A percentile compares a stretch with the other conserved stretches of the same genome.
Evolutionary conservation across 176 grass and related monocot species (phyloP).

Genomic region (Luzula sylvatica): DNA sequence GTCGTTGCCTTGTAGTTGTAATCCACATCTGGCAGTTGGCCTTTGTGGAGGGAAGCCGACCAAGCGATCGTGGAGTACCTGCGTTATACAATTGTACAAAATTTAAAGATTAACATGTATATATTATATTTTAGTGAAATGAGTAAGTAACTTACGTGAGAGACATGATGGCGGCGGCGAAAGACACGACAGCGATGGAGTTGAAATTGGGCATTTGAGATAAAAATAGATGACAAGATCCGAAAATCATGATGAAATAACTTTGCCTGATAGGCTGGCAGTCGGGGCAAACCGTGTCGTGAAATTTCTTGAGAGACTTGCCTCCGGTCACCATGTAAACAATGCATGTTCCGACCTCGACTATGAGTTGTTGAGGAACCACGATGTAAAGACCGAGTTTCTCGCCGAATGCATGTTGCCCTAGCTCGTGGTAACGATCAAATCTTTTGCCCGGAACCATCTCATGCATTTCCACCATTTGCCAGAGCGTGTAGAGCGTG

Average conservation of each 20-base stretch:
- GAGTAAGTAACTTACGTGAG: conserved; percentile 23
- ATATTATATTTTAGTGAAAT: not conserved
- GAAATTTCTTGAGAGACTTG: conserved; percentile 46
- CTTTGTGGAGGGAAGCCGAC: conserved; percentile 30
- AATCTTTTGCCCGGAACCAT: too few species aligned
- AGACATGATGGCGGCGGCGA: conserved; percentile 58
- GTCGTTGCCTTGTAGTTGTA: conserved; percentile 26
- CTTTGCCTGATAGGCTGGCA: conserved; percentile 6
- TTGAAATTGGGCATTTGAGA: conserved; percentile 58
- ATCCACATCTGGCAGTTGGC: conserved; percentile 16
- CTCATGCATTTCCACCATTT: conserved; percentile 66
- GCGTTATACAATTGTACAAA: not conserved
- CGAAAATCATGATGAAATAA: conserved; percentile 52
- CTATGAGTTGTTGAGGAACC: too few species aligned
- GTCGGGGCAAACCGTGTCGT: conserved; percentile 15
- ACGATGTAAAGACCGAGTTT: conserved; percentile 57
- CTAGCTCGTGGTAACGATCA: too few species aligned
- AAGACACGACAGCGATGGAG: conserved; percentile 41
- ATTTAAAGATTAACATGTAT: not conserved
- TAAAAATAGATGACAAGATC: conserved; percentile 28
- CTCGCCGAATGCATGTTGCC: conserved; percentile 54
- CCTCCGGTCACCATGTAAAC: conserved; percentile 75
- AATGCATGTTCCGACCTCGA: conserved; percentile 50
- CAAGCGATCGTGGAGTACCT: conserved; percentile 65
- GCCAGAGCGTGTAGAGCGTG: conserved; percentile 54